Percentiles rank a stretch among this genome's conserved stretches.
Conservation (phyloP, 176 grass and related monocot species). For the Echinochloa phyllopogon region DNA sequence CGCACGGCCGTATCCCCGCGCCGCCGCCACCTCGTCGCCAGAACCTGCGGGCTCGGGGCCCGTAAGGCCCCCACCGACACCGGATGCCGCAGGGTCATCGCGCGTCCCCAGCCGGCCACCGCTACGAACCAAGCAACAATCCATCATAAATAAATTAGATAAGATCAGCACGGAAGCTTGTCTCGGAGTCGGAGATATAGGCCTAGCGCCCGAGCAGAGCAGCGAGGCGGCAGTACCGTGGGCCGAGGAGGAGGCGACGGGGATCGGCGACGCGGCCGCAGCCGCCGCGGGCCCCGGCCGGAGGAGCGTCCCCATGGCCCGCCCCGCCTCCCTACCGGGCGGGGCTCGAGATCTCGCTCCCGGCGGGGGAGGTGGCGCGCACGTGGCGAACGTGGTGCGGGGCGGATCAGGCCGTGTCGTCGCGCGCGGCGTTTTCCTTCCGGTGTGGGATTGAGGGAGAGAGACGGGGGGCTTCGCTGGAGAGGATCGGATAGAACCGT, state of each 20-base stretch:
- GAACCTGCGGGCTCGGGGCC: slow-evolving; percentile 5
- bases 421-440: neutral
- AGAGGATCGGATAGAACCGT: slow-evolving; percentile 40
- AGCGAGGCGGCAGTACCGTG: slow-evolving; percentile 28
- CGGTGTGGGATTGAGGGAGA: neutral
- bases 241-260: slow-evolving; percentile 1
- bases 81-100: neutral
- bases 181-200: neutral
- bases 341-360: slow-evolving; percentile 13
- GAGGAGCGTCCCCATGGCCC: slow-evolving; percentile 37
- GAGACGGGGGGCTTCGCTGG: neutral
- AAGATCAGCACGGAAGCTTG: slow-evolving; percentile 22
- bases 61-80: slow-evolving; percentile 7
- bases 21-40: slow-evolving; percentile 26
- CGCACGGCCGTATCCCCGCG: slow-evolving; percentile 24
- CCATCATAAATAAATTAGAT: neutral
- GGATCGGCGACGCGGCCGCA: neutral
- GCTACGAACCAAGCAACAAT: slow-evolving; percentile 13
- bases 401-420: slow-evolving; percentile 12
- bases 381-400: slow-evolving; percentile 49
- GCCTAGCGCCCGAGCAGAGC: neutral
- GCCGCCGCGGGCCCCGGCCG: slow-evolving; percentile 10
- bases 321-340: neutral
- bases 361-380: slow-evolving; percentile 37
- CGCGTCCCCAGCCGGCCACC: neutral